Base-by-base conservation (phyloP, 1,139 yeast genomes). In the Ogataea hybrid region DNA sequence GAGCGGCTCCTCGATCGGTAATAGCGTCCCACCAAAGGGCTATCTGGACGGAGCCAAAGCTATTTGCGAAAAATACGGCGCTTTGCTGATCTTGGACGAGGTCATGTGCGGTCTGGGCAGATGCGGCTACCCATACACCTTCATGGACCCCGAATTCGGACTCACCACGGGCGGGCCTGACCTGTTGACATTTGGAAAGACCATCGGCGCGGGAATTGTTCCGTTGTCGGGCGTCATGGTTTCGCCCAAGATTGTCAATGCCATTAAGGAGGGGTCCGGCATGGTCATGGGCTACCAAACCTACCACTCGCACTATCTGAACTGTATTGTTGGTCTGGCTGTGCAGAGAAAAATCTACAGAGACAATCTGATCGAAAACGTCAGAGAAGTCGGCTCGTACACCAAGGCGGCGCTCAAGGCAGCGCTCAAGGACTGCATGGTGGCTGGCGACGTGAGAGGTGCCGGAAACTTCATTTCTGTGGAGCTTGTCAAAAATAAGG, bases 21-120 rank as follows among this genome's bases (percentile, higher is more conserved):
- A 81, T 41, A 67, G 71, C 35, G 68, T 74, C 25, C 81, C 84
- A 39, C 68, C 79, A 38, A 73, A 76, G 49, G 80, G 81, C 18
- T 79, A 79, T 59, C 63, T 79, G 50, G 71, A 71, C 42, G 84
- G 82, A 11, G 60, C 73, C 27, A 67, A 79, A 51, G 71, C 65
- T 29, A 57, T 79, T 28, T 74, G 81, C 56, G 71, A 73, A 63
- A 79, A 79, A 59, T 77, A 79, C 50, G 84, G 79, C 49, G 71
- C 77, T 31, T 56, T 79, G 41, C 67, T 79, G 59, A 70, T 75
- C 64, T 63, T 77, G 45, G 84, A 79, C 57, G 84, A 79, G 62
- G 82, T 79, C 36, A 79, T 79, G 84, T 78, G 83, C 59, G 84
- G 84, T 39, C 69, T 79, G 41, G 84, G 83, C 36, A 69, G 84